Conservation (phyloP, 73 alveolate genomes). For the Paramecium tetraurelia region DNA sequence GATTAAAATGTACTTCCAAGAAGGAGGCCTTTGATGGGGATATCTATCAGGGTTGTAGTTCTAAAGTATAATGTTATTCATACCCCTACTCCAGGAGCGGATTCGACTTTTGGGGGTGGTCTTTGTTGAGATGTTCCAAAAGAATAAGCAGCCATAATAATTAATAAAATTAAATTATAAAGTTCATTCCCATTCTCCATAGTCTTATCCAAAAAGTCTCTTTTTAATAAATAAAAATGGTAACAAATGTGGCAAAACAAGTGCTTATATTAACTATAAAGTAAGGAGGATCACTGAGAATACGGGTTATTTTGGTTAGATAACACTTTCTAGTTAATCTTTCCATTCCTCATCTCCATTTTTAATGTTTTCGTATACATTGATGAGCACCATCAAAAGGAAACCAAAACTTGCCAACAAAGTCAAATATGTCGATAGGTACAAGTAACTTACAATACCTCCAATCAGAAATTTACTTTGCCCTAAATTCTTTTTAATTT, state of each 20-base stretch:
- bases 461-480: background rate
- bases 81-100: conserved; percentile 53
- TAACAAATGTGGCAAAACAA: background rate
- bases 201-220: background rate
- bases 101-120: background rate
- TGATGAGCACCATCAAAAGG: background rate
- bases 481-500: conserved; percentile 38
- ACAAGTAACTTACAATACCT: background rate
- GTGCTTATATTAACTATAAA: background rate
- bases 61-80: background rate
- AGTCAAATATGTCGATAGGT: background rate
- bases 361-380: too few species aligned
- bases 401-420: background rate
- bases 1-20: background rate
- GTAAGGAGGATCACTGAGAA: too few species aligned
- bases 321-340: too few species aligned
- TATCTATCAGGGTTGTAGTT: conserved; percentile 10
- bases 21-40: background rate
- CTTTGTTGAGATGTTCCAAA: background rate
- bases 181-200: background rate
- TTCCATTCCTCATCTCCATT: too few species aligned
- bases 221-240: background rate
- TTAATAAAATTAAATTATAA: background rate
- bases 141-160: conserved; percentile 35
- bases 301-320: too few species aligned